Evolutionary conservation across 441 rosid species (phyloP).

Genomic region (Arabidopsis lyrata): DNA sequence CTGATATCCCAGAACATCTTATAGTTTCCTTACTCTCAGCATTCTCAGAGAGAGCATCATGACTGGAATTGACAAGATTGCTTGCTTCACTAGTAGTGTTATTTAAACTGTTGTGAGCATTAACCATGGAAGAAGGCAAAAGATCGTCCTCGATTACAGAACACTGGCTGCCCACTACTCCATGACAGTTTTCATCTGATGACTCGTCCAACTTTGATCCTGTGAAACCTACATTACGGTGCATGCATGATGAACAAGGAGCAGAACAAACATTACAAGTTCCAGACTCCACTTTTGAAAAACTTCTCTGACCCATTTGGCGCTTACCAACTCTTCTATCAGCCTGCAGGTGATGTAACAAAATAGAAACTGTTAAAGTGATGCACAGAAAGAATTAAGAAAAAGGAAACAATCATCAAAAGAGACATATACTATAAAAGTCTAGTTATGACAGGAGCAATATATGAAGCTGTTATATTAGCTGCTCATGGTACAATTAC

Average conservation of each 20-base stretch:
- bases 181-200: constrained; percentile 71
- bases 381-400: neutral
- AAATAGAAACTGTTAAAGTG: neutral
- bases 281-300: constrained; percentile 67
- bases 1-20: constrained; percentile 54
- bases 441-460: constrained; percentile 5
- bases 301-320: constrained; percentile 61
- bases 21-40: constrained; percentile 62
- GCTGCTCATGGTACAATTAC: constrained; percentile 2
- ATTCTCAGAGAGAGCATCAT: constrained; percentile 65
- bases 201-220: constrained; percentile 57
- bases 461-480: constrained; percentile 6
- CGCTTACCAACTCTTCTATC: constrained; percentile 56
- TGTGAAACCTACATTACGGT: constrained; percentile 52
- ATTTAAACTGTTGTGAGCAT: constrained; percentile 50
- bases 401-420: constrained; percentile 5
- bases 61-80: constrained; percentile 61
- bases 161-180: constrained; percentile 59
- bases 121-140: constrained; percentile 42
- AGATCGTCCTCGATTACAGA: constrained; percentile 62
- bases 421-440: neutral
- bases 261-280: constrained; percentile 84
- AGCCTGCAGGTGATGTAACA: constrained; percentile 37
- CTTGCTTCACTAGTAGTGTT: constrained; percentile 71
- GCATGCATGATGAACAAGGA: constrained; percentile 93